Conservation (phyloP, 2,329 filamentous ascomycete species). For the Massarina eburnea region DNA sequence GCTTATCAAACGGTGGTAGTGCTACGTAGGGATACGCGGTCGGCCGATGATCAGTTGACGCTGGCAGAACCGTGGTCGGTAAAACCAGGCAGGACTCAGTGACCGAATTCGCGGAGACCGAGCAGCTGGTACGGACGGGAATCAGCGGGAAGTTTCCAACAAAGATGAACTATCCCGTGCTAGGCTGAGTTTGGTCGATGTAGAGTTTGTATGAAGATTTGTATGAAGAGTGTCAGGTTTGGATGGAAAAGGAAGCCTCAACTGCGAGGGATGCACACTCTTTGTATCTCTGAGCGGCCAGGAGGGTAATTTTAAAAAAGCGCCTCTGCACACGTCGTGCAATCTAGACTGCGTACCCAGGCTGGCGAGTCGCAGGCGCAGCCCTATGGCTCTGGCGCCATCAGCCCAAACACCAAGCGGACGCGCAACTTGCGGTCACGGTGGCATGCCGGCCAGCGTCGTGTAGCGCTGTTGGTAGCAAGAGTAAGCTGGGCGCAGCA, state of each 20-base stretch:
- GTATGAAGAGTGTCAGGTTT: too few relatives aligned
- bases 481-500: neutral
- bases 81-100: neutral
- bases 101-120: neutral
- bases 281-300: neutral
- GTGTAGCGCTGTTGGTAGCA: neutral
- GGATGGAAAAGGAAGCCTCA: too few relatives aligned
- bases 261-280: too few relatives aligned
- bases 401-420: constrained; percentile 3
- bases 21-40: neutral
- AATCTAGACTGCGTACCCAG: neutral
- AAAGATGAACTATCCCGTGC: too few relatives aligned
- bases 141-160: too few relatives aligned
- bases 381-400: neutral
- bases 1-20: neutral
- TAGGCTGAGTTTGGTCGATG: too few relatives aligned
- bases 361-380: neutral
- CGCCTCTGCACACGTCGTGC: neutral
- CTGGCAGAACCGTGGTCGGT: neutral
- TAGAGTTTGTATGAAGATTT: too few relatives aligned
- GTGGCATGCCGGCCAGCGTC: neutral
- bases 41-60: neutral
- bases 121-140: neutral
- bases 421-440: constrained; percentile 3
- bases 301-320: neutral